Evolutionary conservation across 2,329 filamentous ascomycete species (phyloP), one percentile per base, ranked within the genome.

Genomic region (Xylariaceae sp.): DNA sequence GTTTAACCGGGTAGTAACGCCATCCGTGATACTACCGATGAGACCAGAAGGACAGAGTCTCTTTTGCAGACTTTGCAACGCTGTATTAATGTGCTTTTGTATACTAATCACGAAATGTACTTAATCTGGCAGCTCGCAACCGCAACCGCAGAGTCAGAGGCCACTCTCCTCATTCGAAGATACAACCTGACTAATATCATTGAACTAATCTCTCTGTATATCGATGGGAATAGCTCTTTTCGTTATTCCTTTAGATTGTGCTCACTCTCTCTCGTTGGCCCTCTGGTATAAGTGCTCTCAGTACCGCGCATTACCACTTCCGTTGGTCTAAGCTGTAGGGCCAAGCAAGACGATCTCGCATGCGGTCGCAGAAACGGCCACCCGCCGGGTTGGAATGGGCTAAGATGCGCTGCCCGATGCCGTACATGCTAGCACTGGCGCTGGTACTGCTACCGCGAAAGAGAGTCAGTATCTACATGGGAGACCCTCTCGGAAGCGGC

Each of bases 121-220:
- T 56, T 49, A 54, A 60, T 58, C 49, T 56, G 59, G 50, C 57
- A 57, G 55, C 41, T 59, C 47, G 45, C 46, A 46, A 44, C 43
- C 45, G 42, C 33, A 55, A 51, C 44, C 23, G 51, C 39, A 36
- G 46, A 8, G 46, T 48, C 48, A 50, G 61, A 62, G 61, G 59
- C 59, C 58, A 67, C 64, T 65, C 65, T 67, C 54, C 65, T 67
- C 64, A 64, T 60, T 62, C 47, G 30, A 50, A 57, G 44, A 52
- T 49, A 57, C 15, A 27, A 16, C 35, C n/a, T n/a, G n/a, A n/a
- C n/a, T n/a, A 46, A 59, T 44, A 49, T 32, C 47, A 58, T 46
- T 13, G n/a, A 35, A 44, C 3, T 23, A 43, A 36, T 41, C 53
- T 52, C n/a, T 20, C 16, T 21, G 18, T 36, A 16, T 29, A 11